Base-by-base conservation (phyloP, 495 filamentous ascomycete genomes). In the Articulospora tetracladia region DNA sequence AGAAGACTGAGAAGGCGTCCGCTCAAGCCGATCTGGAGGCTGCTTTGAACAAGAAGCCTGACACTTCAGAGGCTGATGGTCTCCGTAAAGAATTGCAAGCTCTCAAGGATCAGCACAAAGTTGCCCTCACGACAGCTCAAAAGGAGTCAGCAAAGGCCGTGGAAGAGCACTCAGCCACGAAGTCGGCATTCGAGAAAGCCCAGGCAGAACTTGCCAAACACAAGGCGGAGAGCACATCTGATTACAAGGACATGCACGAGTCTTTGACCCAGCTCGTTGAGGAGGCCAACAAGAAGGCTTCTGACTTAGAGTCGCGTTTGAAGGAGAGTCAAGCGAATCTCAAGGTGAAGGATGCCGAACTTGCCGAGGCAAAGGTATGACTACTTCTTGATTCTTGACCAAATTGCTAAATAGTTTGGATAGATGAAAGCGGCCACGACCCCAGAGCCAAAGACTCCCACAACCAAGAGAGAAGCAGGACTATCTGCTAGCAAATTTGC, bases 191-290 rank as follows among this genome's bases (percentile, higher is more conserved):
- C 26, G 74, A 77, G 23, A 60, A 74, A 59, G 60, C 67, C 2
- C 66, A 72, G 54, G 66, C 66, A 0, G 65, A 69, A 27, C 58
- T 75, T 0, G 58, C 64, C 25, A 66, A 71, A 36, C 66, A 72
- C 23, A 69, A 71, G 39, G 68, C 68, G 3, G 73, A 79, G 57
- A 48, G 76, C 6, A 79, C 74, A 22, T 72, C 76, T 22, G 81
- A 84, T 64, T 83, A 80, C 68, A 76, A 80, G 62, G 79, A 76
- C 20, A 76, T 78, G 71, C 80, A 83, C 60, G 79, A 78, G 10
- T 79, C 79, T 55, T 71, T 81, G 60, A 76, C 73, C 2, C 55
- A 65, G 34, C 46, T 77, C 6, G 76, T 79, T 62, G 79, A 81
- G 67, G 78, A 77, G 55, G 71, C 77, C 57, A 74, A 64, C 53